phyloP scores from a whole-genome alignment of 2,329 filamentous ascomycete genomes.

The Didymella lethalis region DNA sequence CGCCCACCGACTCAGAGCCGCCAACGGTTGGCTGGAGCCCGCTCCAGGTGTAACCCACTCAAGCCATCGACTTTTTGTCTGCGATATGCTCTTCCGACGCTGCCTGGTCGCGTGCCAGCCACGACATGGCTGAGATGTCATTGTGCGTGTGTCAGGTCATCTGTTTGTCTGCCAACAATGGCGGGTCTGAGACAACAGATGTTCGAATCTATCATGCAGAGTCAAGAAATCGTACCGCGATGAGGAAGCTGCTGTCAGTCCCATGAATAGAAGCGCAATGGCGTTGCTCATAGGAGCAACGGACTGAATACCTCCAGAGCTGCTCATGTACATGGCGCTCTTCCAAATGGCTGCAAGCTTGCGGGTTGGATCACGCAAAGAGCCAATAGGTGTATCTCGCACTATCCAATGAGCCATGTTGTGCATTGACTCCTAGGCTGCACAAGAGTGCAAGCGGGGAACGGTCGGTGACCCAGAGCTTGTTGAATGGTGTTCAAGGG shows the following conservation, averaged over 20 bases:
- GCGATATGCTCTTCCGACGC: conserved; percentile 13
- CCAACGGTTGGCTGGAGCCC: conserved; percentile 32
- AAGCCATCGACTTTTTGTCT: conserved; percentile 15
- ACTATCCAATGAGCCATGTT: neutral
- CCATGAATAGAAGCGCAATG: neutral
- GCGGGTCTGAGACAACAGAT: conserved; percentile 5
- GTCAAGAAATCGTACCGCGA: neutral
- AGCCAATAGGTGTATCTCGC: neutral
- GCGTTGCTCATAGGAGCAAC: neutral
- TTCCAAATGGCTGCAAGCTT: neutral
- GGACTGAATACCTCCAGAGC: neutral
- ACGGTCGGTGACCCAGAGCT: conserved; percentile 5
- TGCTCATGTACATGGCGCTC: neutral
- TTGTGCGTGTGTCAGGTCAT: neutral
- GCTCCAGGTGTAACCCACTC: conserved; percentile 19
- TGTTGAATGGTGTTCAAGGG: conserved; percentile 12
- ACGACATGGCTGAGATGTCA: neutral
- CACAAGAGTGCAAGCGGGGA: conserved; percentile 13
- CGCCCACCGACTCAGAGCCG: conserved; percentile 34
- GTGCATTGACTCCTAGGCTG: conserved; percentile 12
- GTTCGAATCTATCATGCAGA: neutral
- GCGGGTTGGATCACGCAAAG: neutral
- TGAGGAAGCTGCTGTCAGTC: neutral
- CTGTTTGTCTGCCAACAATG: conserved; percentile 2
- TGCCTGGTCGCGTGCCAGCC: conserved; percentile 10